Base-by-base conservation (phyloP, 208 protist genomes). In the Novymonas esmeraldas region DNA sequence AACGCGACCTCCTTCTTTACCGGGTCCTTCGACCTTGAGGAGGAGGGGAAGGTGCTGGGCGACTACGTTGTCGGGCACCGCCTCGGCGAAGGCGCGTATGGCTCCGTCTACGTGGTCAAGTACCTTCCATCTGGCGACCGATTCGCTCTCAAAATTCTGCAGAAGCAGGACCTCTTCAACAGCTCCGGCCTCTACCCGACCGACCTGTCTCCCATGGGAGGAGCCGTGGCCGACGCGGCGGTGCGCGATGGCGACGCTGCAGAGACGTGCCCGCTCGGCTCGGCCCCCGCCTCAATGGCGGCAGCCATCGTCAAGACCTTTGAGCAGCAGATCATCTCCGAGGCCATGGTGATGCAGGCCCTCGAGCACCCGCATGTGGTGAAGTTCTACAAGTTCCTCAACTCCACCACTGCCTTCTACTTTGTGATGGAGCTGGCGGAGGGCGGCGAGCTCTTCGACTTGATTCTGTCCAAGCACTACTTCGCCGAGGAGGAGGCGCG, bases 401-500 rank as follows among this genome's bases (percentile, higher is more conserved):
- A 91, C 60, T 93, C 87, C 49, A 89, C 78, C 2, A 73, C 80
- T 7, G 83, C 90, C 5, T 93, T 94, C 78, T 95, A 97, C 63
- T 93, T 96, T 70, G 70, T 97, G 5, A 78, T 98, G 81, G 94
- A 98, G 59, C 73, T 98, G 9, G 89, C 85, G 6, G 80, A 92
- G 49, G 87, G 93, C 50, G 97, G 97, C 1, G 95, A 98, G 78
- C 81, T 99, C 59, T 98, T 98, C 57, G 92, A 98, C 58, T 77
- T 96, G 50, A 98, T 99, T 62, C 85, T 95, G 24, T 84, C 78
- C 26, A 81, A 88, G 42, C 77, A 85, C 7, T 83, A 84, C 71
- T 98, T 98, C 52, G 50, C 29, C 46, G 96, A 98, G 73, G 59
- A 81, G 48, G 88, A 86, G 33, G 92, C 93, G 0, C 84, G 95